phyloP scores from a whole-genome alignment of 83 land plant species.

The Picea mariana region DNA sequence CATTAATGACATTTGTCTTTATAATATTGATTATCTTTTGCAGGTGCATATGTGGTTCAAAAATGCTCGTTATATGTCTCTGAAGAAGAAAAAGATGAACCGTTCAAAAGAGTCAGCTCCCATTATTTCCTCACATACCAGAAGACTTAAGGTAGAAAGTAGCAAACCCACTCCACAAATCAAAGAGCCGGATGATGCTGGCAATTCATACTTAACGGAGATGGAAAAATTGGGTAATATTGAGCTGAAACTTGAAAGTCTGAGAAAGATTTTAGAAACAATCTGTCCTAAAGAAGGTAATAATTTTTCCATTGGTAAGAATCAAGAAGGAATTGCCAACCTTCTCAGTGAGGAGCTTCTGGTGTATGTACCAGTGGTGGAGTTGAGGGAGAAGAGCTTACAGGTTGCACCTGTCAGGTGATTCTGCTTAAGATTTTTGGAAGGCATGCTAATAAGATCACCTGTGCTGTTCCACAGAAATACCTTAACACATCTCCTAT shows the following conservation, averaged over 20 bases:
- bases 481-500: too few species aligned
- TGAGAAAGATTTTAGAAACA: constrained; percentile 22
- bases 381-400: constrained; percentile 24
- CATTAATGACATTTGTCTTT: background rate
- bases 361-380: constrained; percentile 34
- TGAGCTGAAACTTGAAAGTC: constrained; percentile 30
- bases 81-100: constrained; percentile 60
- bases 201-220: constrained; percentile 16
- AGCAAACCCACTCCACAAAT: background rate
- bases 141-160: background rate
- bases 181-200: constrained; percentile 19
- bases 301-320: background rate
- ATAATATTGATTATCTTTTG: background rate
- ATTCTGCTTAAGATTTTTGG: background rate
- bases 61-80: constrained; percentile 66
- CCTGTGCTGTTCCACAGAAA: background rate
- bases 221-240: constrained; percentile 41
- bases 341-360: background rate
- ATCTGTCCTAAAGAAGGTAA: constrained; percentile 9
- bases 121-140: background rate
- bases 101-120: background rate
- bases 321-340: constrained; percentile 4
- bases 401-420: constrained; percentile 14
- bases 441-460: background rate
- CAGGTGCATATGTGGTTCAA: constrained; percentile 81